Evolutionary conservation across 768 basidiomycete species (phyloP), one percentile per base, ranked within the genome.

Genomic region (Pisolithus albus): DNA sequence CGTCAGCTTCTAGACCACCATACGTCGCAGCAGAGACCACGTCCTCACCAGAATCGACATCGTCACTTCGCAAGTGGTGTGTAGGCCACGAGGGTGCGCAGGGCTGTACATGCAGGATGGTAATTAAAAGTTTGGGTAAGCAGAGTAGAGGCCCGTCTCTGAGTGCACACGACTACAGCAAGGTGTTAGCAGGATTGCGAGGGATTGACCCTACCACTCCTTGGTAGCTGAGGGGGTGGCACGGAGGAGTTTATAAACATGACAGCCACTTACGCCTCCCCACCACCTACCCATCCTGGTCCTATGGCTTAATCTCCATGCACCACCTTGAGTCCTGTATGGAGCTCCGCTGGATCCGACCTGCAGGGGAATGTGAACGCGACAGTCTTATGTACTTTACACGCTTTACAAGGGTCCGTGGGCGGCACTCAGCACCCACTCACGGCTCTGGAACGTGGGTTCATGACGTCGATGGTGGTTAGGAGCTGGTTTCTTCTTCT

Each of bases 1-100:
- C n/a, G 16, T 65, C 51, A 65, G 64, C 49, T 39, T 54, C 49
- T 24, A 47, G 37, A 45, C 28, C 43, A 42, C 41, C 41, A 42
- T 40, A 51, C 24, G 47, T 50, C 48, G 16, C 51, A 56, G 42
- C 56, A 49, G 32, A 30, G 37, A 59, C 34, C 43, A 51, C 59
- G 41, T 43, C 44, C 64, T 62, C 51, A 65, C 64, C 63, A 66
- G 52, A 55, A 65, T 61, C 28, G 64, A 45, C 64, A 65, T 65
- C 43, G 53, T 61, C 28, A 49, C 52, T 61, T 56, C 58, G 56
- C 51, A 54, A 47, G 30, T 34, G 49, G 57, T 59, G 57, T 38
- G 50, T 50, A 52, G 38, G 52, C 62, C 65, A 66, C 63, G 61
- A 61, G 61, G 59, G 52, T 45, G 32, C 49, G 42, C 32, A 45